Conservation (phyloP, 2,329 filamentous ascomycete species). For the Hypoxylon sp. region DNA sequence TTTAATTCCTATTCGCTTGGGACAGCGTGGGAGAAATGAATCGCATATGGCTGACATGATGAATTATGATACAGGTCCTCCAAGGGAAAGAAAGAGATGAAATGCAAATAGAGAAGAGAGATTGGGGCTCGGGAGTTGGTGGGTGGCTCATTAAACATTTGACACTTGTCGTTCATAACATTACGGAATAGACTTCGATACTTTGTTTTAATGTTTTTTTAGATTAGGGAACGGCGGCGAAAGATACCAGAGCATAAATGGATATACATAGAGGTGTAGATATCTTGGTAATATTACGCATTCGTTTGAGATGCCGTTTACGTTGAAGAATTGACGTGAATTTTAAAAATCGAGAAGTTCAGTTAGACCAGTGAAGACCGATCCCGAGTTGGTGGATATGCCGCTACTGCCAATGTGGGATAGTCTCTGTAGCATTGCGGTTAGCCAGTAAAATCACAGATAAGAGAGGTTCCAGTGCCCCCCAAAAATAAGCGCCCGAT, state of each 20-base stretch:
- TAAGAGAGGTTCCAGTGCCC: background rate
- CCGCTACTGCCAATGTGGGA: slow-evolving; percentile 1
- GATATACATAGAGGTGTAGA: slow-evolving; percentile 11
- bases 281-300: slow-evolving; percentile 29
- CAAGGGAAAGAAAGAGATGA: background rate
- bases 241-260: slow-evolving; percentile 28
- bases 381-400: background rate
- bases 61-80: slow-evolving; percentile 5
- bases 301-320: slow-evolving; percentile 1
- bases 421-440: background rate
- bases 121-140: slow-evolving; percentile 5
- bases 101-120: background rate
- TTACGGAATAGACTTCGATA: slow-evolving; percentile 19
- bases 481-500: slow-evolving; percentile 39
- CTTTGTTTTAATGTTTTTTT: slow-evolving; percentile 16
- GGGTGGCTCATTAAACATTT: slow-evolving; percentile 8
- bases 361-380: background rate
- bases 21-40: slow-evolving; percentile 1
- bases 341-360: background rate
- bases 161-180: slow-evolving; percentile 17
- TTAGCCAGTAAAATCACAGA: background rate
- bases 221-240: slow-evolving; percentile 11
- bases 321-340: slow-evolving; percentile 2
- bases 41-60: background rate
- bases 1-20: background rate